Evolutionary conservation across 345 rosid species (phyloP), one percentile per base, ranked within the genome.

Genomic region (Salix arbutifolia): DNA sequence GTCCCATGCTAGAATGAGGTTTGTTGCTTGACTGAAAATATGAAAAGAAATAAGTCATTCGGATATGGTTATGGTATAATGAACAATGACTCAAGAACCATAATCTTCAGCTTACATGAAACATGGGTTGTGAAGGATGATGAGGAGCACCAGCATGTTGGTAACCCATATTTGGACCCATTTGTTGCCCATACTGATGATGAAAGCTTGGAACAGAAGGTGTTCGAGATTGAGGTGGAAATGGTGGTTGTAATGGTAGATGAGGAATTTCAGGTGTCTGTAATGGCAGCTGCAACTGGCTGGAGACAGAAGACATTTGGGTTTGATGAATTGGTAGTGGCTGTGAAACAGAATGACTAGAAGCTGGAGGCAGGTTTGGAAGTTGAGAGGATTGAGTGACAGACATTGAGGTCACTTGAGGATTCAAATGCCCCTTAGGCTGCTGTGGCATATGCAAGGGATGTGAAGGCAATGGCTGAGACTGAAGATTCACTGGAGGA

Each of bases 91-190:
- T 52, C 33, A 35, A 37, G 70, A 83, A 70, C 23, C 42, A 58
- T 48, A 56, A 80, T 56, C 71, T 76, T 74, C 65, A 76, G 73
- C 97, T 90, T 80, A 96, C 98, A 84, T 88, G 97, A 89, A 82
- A 93, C 82, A 88, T 76, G 23, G 93, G 88, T 64, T 91, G 97
- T 70, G 92, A 86, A 74, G 65, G 84, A 86, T 89, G 95, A 81
- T 93, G 98, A 81, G 90, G 91, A 79, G 85, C 88, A 61, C 82
- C 88, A 71, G 88, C 82, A 74, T 87, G 94, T 74, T 90, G 97
- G 81, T 85, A 92, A 71, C 92, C 95, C 79, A 79, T 42, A 85
- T 77, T 87, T 60, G 92, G 88, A 58, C 90, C 94, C 87, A 90
- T 83, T 67, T 85, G 83, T 14, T 86, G 86, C 58, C 91, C 89